Percentiles rank a stretch among this genome's conserved stretches.
phyloP scores from a whole-genome alignment of 1,284 basidiomycete species.

The Boletus hoseneyae region DNA sequence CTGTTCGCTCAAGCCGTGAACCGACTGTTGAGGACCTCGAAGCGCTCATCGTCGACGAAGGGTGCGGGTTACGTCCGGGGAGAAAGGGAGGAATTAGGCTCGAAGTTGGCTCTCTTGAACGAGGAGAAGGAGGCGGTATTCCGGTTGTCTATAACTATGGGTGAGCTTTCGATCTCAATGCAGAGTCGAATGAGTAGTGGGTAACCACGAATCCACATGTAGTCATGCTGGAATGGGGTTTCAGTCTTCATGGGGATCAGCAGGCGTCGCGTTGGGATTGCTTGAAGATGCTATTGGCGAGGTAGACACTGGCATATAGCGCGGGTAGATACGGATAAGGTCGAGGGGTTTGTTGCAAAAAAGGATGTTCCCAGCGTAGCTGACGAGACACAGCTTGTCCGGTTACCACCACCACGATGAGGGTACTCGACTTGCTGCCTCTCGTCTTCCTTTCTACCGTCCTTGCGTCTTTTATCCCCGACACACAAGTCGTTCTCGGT shows the following conservation, averaged over 20 bases:
- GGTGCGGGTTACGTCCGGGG: slow-evolving; percentile 70
- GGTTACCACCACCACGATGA: slow-evolving; percentile 25
- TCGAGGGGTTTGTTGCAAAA: slow-evolving; percentile 1
- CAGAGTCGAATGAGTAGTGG: background rate
- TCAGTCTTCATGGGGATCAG: slow-evolving; percentile 10
- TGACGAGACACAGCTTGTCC: background rate
- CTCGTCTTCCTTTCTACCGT: slow-evolving; percentile 26
- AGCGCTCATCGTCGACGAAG: slow-evolving; percentile 61
- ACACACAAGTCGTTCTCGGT: slow-evolving; percentile 36
- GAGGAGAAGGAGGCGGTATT: slow-evolving; percentile 32
- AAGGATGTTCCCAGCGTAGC: background rate
- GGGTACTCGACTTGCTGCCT: slow-evolving; percentile 21
- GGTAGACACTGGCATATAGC: background rate
- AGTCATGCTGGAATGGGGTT: slow-evolving; percentile 9
- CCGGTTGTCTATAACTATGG: slow-evolving; percentile 61
- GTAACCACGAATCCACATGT: background rate
- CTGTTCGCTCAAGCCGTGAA: slow-evolving; percentile 43
- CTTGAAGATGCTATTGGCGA: background rate
- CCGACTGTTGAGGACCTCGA: slow-evolving; percentile 63
- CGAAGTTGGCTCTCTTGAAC: slow-evolving; percentile 38
- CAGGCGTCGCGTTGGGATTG: background rate
- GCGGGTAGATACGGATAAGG: too few species aligned
- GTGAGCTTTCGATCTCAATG: slow-evolving; percentile 46
- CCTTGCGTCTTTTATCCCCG: slow-evolving; percentile 28
- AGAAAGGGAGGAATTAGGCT: slow-evolving; percentile 62